phyloP scores from a whole-genome alignment of 2,329 filamentous ascomycete genomes.

The Sporothrix phasma region DNA sequence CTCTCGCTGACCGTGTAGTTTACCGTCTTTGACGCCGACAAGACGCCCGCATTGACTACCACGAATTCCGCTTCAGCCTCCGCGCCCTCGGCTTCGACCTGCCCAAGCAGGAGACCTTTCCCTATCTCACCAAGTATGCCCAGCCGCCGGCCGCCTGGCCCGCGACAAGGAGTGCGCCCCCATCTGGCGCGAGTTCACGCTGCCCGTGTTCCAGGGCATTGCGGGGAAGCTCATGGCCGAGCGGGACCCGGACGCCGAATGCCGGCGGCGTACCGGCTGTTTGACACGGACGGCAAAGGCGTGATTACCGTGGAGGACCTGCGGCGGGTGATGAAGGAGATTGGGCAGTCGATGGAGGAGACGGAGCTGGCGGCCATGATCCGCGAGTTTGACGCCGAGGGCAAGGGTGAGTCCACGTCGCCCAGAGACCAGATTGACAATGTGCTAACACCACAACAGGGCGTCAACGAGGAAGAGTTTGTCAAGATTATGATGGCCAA shows the following conservation, averaged over 20 bases:
- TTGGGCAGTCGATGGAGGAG: conserved; percentile 87
- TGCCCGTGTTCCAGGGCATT: conserved; percentile 62
- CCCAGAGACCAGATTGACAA: neutral
- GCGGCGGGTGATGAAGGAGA: conserved; percentile 73
- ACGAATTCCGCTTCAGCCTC: conserved; percentile 93
- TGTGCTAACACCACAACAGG: conserved; percentile 26
- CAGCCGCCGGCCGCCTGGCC: conserved; percentile 54
- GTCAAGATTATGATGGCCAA: conserved; percentile 48
- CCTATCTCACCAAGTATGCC: conserved; percentile 72
- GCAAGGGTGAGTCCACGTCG: conserved; percentile 44
- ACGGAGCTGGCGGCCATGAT: conserved; percentile 94
- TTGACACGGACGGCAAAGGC: conserved; percentile 87
- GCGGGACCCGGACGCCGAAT: conserved; percentile 83
- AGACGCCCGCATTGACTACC: conserved; percentile 93
- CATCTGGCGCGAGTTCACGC: conserved; percentile 61
- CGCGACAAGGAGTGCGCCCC: conserved; percentile 45
- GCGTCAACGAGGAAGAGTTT: conserved; percentile 59
- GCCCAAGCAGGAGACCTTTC: conserved; percentile 73
- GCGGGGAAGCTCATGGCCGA: conserved; percentile 71
- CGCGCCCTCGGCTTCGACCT: conserved; percentile 92
- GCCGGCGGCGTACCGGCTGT: conserved; percentile 85
- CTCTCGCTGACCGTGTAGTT: conserved; percentile 47
- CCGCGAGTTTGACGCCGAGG: conserved; percentile 92
- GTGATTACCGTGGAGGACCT: conserved; percentile 84
- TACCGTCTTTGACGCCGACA: conserved; percentile 91